These are phyloP conservation scores for Scutellaria minor DNA, from an alignment of 257 asterid genomes.

Conservation along the genomic window DNA sequence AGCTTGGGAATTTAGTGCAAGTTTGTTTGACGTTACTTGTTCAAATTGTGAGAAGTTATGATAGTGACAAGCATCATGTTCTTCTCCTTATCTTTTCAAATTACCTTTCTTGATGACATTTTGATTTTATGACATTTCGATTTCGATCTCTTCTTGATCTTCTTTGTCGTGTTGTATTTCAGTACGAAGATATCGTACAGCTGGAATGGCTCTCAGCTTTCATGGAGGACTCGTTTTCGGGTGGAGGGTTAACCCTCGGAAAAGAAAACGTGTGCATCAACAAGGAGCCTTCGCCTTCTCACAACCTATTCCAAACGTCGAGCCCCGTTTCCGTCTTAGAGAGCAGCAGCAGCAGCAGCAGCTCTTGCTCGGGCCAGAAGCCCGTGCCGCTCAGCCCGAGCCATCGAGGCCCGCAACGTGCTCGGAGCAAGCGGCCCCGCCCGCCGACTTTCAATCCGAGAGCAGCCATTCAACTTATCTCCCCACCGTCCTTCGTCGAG, in stretches of 20 bases:
- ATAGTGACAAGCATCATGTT: not conserved
- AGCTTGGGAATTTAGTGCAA: slow-evolving; percentile 26
- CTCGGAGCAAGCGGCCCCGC: slow-evolving; percentile 93
- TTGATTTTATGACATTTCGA: not conserved
- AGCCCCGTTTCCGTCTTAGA: slow-evolving; percentile 88
- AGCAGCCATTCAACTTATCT: slow-evolving; percentile 53
- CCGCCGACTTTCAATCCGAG: slow-evolving; percentile 72
- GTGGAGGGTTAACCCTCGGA: slow-evolving; percentile 65
- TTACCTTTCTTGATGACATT: not conserved
- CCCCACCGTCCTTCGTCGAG: slow-evolving; percentile 45
- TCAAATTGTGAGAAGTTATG: slow-evolving; percentile 22
- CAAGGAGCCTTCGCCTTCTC: slow-evolving; percentile 48
- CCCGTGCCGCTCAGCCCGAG: slow-evolving; percentile 48
- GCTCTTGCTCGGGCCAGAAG: slow-evolving; percentile 57
- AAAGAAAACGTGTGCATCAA: slow-evolving; percentile 49
- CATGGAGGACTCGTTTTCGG: slow-evolving; percentile 83
- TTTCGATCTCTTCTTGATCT: slow-evolving; percentile 2
- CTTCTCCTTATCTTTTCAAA: no score
- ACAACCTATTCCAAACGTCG: slow-evolving; percentile 59
- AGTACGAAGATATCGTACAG: slow-evolving; percentile 82
- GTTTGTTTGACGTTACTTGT: slow-evolving; percentile 15
- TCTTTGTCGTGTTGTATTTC: slow-evolving; percentile 11
- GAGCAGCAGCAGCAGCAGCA: slow-evolving; percentile 80
- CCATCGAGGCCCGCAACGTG: slow-evolving; percentile 77
- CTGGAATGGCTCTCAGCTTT: slow-evolving; percentile 82